phyloP scores from a whole-genome alignment of 139 green algal genomes.

The Chlorella sp. region DNA sequence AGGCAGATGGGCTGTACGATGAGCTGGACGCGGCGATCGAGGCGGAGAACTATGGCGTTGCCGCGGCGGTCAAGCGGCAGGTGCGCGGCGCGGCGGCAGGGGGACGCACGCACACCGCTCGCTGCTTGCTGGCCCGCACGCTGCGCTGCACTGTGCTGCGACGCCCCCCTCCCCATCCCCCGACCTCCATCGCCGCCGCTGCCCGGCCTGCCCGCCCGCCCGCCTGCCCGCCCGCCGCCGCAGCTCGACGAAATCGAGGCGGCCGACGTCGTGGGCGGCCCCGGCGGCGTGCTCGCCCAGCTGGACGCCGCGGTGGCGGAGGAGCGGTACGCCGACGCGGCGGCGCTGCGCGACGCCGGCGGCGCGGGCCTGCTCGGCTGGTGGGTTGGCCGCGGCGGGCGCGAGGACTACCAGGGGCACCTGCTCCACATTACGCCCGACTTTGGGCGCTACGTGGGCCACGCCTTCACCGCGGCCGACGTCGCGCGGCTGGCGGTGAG shows the following conservation, averaged over 20 bases:
- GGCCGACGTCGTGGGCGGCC: too few species aligned
- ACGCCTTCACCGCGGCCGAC: slow-evolving; percentile 57
- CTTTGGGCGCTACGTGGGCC: slow-evolving; percentile 55
- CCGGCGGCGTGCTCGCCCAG: too few species aligned
- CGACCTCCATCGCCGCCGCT: too few species aligned
- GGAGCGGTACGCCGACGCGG: slow-evolving; percentile 73
- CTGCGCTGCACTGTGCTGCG: background rate
- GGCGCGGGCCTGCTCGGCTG: slow-evolving; percentile 66
- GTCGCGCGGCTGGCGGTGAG: slow-evolving; percentile 42
- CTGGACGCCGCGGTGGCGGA: slow-evolving; percentile 54
- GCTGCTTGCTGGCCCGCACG: background rate
- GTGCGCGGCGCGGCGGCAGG: background rate
- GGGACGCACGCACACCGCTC: background rate
- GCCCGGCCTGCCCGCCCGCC: too few species aligned
- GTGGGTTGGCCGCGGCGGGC: slow-evolving; percentile 71
- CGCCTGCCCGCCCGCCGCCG: too few species aligned
- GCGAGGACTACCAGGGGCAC: slow-evolving; percentile 72
- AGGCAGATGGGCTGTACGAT: slow-evolving; percentile 18
- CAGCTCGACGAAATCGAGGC: too few species aligned
- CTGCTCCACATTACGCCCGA: slow-evolving; percentile 65
- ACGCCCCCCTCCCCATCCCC: too few species aligned
- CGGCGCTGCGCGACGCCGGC: slow-evolving; percentile 64
- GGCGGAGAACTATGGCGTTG: slow-evolving; percentile 34
- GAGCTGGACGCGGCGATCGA: slow-evolving; percentile 30
- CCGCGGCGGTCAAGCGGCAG: slow-evolving; percentile 25